phyloP scores from a whole-genome alignment of 1,284 basidiomycete genomes.

The Farysia itapuensis region DNA sequence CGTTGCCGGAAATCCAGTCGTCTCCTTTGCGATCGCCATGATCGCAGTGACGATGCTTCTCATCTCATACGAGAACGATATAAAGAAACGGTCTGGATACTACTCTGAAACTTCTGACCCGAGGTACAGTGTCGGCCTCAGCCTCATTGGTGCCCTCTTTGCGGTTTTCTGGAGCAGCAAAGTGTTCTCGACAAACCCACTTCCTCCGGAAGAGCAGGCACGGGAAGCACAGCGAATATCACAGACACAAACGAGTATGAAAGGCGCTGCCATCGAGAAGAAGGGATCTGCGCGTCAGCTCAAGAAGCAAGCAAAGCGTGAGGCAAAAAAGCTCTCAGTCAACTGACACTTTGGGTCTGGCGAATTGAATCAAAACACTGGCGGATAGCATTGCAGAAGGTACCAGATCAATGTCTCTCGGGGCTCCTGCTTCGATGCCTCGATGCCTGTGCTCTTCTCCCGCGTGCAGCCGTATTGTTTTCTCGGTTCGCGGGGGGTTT shows the following conservation, averaged over 20 bases:
- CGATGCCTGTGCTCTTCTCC: conserved; percentile 9
- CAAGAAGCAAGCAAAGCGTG: conserved; percentile 26
- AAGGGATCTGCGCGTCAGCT: conserved; percentile 13
- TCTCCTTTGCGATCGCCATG: conserved; percentile 11
- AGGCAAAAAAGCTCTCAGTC: conserved; percentile 24
- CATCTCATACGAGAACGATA: conserved; percentile 31
- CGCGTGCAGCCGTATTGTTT: conserved; percentile 2
- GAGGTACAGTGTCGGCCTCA: conserved; percentile 12
- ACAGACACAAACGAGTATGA: no score
- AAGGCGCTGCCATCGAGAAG: background rate
- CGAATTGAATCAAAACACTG: no score
- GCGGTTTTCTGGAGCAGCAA: conserved; percentile 25
- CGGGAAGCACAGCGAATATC: background rate
- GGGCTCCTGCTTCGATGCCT: conserved; percentile 35
- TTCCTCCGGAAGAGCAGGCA: background rate
- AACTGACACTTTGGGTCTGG: no score
- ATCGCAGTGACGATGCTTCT: conserved; percentile 18
- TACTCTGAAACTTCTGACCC: conserved; percentile 21
- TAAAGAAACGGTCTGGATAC: conserved; percentile 22
- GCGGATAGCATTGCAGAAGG: no score
- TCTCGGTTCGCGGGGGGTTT: conserved; percentile 67
- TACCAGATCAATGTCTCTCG: conserved; percentile 6
- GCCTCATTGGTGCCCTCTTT: conserved; percentile 5
- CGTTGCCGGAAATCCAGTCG: conserved; percentile 12
- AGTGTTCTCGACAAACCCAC: conserved; percentile 5